Base-by-base conservation (phyloP, 2,329 filamentous ascomycete species). In the Aspergillus unguis region DNA sequence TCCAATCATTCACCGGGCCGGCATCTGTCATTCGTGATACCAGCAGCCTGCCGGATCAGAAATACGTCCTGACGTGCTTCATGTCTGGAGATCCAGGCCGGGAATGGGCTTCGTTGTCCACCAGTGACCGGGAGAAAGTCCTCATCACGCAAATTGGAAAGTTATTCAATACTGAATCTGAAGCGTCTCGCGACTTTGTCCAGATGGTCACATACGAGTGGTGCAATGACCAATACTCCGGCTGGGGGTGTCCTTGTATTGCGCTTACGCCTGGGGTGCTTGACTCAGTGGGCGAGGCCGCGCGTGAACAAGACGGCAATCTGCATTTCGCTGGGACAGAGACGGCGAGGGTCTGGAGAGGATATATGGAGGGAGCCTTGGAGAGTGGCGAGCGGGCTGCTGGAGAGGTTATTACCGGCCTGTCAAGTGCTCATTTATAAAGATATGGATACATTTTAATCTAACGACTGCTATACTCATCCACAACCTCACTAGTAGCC, bases 311-410 rank as follows among this genome's bases (percentile, higher is more conserved):
- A 0, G 63, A 66, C 44, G 67, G 73, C 4, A 69, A 76, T 31
- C 28, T 82, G 3, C 75, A 82, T 57, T 84, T 82, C 57, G 78
- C 74, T 2, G 80, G 81, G 0, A 82, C 80, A 0, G 81, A 84
- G 67, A 79, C 75, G 1, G 73, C 75, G 0, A 68, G 60, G 2
- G 73, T 78, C 52, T 83, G 80, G 80, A 79, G 77, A 50, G 80
- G 80, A 0, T 83, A 82, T 59, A 82, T 84, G 78, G 81, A 84
- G 54, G 81, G 81, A 1, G 81, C 81, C 0, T 66, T 83, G 8
- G 59, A 74, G 5, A 75, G 70, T 45, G 80, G 81, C 1, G 69
- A 80, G 52, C 64, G 76, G 10, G 80, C 70, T 2, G 79, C 78
- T 0, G 62, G 63, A 33, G 77, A 82, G 59, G 75, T 80, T 4